Base-by-base conservation (phyloP, 2,329 filamentous ascomycete species). In the Lecanoromycetidae sp. region DNA sequence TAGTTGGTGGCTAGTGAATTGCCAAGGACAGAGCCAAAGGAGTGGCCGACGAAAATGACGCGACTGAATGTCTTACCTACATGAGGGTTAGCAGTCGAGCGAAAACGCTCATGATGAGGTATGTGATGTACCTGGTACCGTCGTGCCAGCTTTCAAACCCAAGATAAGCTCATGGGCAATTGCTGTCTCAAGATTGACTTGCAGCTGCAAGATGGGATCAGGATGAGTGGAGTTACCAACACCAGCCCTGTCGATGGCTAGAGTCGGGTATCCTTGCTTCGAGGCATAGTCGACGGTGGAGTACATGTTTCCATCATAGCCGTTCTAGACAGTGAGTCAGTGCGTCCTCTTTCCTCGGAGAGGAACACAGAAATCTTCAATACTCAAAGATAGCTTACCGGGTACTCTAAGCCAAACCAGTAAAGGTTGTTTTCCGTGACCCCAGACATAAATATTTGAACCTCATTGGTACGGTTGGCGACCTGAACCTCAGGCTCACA, bases 31-130 rank as follows among this genome's bases (percentile, higher is more conserved):
- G 32, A 48, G 33, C 39, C 30, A 17, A 7, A 43, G 22, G 39
- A 48, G 8, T 48, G 46, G 3, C 32, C 39, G n/a, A 38, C 32
- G 10, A 33, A 44, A 23, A 48, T 32, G 6, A 43, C 22, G 22
- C 25, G 20, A 22, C 26, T 40, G 13, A 34, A 34, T 3, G 10
- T 34, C 32, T 34, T 34, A 17, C 32, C 32, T 34, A n/a, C 9
- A 4, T n/a, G 32, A 15, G 32, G 19, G 32, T 5, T 34, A 15
- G 32, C n/a, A 15, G 6, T n/a, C n/a, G 32, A 17, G 32, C 4
- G 1, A 4, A 12, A 4, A 34, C n/a, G 32, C n/a, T 34, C 4
- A n/a, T 34, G 32, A 17, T n/a, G n/a, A n/a, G n/a, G n/a, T n/a
- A n/a, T n/a, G n/a, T n/a, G 5, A 12, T 13, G 12, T 32, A 20